Conservation (phyloP, 2,329 filamentous ascomycete genomes). For the Stachybotrys echinatus region DNA sequence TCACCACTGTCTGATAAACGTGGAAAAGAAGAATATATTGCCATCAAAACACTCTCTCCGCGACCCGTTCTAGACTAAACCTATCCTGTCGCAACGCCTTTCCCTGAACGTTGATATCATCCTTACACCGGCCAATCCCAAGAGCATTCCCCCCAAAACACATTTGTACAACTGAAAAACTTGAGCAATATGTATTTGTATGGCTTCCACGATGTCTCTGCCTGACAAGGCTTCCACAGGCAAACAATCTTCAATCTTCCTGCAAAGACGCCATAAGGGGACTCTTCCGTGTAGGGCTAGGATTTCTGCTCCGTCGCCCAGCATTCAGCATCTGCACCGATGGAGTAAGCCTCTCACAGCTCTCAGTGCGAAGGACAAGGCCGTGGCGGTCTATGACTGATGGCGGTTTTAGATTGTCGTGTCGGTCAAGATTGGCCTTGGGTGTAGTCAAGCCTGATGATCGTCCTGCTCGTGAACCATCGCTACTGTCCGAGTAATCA, state of each 20-base stretch:
- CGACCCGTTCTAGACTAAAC: too few species aligned
- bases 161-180: background rate
- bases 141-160: too few species aligned
- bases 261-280: conserved; percentile 46
- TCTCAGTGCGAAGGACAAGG: conserved; percentile 77
- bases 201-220: background rate
- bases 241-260: conserved; percentile 24
- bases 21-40: too few species aligned
- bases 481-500: conserved; percentile 58
- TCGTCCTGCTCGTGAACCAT: conserved; percentile 49
- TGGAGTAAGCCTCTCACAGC: conserved; percentile 68
- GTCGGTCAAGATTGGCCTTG: conserved; percentile 47
- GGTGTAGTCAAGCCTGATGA: conserved; percentile 66
- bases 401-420: conserved; percentile 37
- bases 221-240: background rate
- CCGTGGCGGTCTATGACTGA: conserved; percentile 62
- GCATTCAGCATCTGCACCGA: conserved; percentile 49
- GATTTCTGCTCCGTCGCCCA: conserved; percentile 51
- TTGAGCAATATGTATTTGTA: background rate
- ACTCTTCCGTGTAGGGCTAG: conserved; percentile 57
- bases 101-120: too few species aligned
- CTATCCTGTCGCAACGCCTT: too few species aligned
- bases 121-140: too few species aligned
- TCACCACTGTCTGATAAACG: too few species aligned
- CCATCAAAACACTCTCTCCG: too few species aligned